Percentiles rank a stretch among this genome's conserved stretches.
Conservation (phyloP, 164 flowering plant genomes). For the Pachysandra terminalis region DNA sequence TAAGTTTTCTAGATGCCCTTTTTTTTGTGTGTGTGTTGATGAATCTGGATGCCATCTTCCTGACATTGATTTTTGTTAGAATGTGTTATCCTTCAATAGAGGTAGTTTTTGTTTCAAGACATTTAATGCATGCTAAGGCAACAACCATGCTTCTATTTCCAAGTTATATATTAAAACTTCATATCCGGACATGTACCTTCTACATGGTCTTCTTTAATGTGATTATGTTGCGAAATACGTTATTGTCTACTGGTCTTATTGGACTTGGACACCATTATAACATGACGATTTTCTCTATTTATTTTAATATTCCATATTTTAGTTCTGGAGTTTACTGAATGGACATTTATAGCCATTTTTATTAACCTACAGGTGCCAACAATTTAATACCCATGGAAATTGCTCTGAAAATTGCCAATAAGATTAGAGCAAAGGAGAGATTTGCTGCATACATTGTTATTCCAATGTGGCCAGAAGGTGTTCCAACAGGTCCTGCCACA, state of each 20-base stretch:
- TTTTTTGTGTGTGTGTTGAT: too few relatives aligned
- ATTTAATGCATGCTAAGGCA: background rate
- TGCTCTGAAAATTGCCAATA: conserved; percentile 58
- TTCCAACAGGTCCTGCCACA: conserved; percentile 40
- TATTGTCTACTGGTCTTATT: background rate
- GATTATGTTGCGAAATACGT: too few relatives aligned
- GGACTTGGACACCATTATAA: background rate
- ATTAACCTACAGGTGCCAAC: conserved; percentile 51
- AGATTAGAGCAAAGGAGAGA: conserved; percentile 55
- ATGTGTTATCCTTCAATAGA: background rate
- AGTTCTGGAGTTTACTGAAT: background rate
- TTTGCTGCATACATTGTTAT: conserved; percentile 56
- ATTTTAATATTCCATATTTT: too few relatives aligned
- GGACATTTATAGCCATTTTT: background rate
- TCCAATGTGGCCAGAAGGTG: conserved; percentile 83
- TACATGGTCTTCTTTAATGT: background rate
- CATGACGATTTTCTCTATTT: too few relatives aligned
- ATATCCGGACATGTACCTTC: background rate
- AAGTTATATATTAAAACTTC: too few relatives aligned
- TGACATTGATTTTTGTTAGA: background rate
- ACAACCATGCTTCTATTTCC: background rate
- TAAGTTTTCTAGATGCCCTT: too few relatives aligned
- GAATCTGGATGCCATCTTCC: background rate
- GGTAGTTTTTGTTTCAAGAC: background rate
- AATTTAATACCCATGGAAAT: conserved; percentile 73